phyloP scores from a whole-genome alignment of 306 rosid genomes.

The Inga leiocalycina region DNA sequence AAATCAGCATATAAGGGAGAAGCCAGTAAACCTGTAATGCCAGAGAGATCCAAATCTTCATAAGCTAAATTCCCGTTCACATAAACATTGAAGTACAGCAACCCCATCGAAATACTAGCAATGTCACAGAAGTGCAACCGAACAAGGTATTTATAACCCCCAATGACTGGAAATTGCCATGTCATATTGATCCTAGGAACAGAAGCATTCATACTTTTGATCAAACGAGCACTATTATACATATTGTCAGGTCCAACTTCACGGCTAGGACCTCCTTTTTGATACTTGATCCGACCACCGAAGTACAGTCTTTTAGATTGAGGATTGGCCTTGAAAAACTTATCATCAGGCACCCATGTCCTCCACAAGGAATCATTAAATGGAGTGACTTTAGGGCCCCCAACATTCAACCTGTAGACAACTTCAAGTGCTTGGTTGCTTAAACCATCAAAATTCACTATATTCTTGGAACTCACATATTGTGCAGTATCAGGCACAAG shows the following conservation, averaged over 20 bases:
- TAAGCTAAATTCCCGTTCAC: conserved; percentile 67
- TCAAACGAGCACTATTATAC: conserved; percentile 78
- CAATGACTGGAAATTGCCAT: conserved; percentile 67
- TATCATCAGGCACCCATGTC: conserved; percentile 86
- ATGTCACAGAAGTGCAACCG: conserved; percentile 91
- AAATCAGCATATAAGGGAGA: conserved; percentile 74
- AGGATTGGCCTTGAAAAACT: conserved; percentile 45
- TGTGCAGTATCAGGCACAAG: conserved; percentile 68
- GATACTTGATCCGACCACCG: conserved; percentile 75
- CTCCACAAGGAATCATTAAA: conserved; percentile 91
- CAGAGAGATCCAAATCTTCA: conserved; percentile 70
- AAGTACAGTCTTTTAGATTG: conserved; percentile 60
- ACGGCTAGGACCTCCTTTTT: conserved; percentile 74
- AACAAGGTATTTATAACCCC: conserved; percentile 64
- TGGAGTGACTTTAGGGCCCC: conserved; percentile 91
- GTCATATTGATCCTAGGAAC: conserved; percentile 71
- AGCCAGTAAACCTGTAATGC: conserved; percentile 49
- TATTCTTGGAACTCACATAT: conserved; percentile 36
- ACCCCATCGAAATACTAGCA: conserved; percentile 71
- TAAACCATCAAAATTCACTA: conserved; percentile 48
- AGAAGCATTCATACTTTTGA: conserved; percentile 59
- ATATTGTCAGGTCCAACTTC: conserved; percentile 95
- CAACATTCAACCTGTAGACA: conserved; percentile 75
- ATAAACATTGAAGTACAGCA: conserved; percentile 80
- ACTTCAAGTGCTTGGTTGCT: conserved; percentile 69